Conservation (phyloP, 2,329 filamentous ascomycete genomes). For the Colletotrichum plurivorum region DNA sequence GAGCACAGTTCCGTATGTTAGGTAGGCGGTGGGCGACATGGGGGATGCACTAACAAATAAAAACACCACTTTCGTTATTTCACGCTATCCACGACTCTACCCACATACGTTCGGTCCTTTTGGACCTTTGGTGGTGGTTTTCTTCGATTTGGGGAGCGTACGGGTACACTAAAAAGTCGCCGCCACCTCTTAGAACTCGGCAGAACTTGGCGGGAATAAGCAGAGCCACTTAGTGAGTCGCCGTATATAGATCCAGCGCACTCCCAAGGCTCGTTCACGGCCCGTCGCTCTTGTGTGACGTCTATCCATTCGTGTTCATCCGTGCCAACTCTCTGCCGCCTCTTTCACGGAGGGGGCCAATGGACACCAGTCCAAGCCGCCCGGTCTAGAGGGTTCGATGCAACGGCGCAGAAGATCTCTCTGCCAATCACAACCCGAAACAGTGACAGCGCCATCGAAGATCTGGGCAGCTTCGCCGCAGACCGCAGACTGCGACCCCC, state of each 20-base stretch:
- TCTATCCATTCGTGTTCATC: neutral
- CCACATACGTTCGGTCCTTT: too few species aligned
- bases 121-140: too few species aligned
- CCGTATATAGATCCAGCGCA: too few species aligned
- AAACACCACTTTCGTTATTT: neutral
- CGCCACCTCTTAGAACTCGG: too few species aligned
- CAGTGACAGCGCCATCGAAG: conserved; percentile 34
- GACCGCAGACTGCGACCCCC: conserved; percentile 1
- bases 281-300: neutral
- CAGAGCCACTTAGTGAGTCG: too few species aligned
- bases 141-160: too few species aligned
- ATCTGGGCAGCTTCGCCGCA: conserved; percentile 32
- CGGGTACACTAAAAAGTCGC: too few species aligned
- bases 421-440: conserved; percentile 28
- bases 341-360: neutral
- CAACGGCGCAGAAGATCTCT: conserved; percentile 30
- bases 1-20: neutral
- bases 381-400: conserved; percentile 15
- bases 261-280: too few species aligned
- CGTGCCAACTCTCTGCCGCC: neutral
- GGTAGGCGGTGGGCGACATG: neutral
- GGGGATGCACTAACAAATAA: neutral
- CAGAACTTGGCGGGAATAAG: too few species aligned
- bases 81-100: too few species aligned
- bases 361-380: conserved; percentile 10